Conservation (phyloP, 352 stramenopile species). For the Pythium rishiriense region DNA sequence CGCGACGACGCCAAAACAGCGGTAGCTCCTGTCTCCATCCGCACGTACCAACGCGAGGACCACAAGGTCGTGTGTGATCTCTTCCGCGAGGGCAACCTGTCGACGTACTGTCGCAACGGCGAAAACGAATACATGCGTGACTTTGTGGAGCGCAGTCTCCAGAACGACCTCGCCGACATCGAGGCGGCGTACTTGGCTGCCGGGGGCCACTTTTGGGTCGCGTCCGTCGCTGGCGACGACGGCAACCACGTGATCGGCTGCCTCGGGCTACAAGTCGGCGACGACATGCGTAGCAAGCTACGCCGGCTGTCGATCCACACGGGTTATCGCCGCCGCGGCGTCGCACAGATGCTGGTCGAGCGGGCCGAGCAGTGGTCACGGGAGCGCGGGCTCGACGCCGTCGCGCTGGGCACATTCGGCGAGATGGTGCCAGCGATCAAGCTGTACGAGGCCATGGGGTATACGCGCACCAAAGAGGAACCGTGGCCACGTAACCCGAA, state of each 20-base stretch:
- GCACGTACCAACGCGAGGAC: neutral
- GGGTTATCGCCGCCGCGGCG: slow-evolving; percentile 35
- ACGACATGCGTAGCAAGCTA: slow-evolving; percentile 35
- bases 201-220: slow-evolving; percentile 20
- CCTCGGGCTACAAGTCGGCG: slow-evolving; percentile 38
- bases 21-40: neutral
- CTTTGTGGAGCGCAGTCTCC: neutral
- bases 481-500: slow-evolving; percentile 32
- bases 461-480: slow-evolving; percentile 26
- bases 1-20: neutral
- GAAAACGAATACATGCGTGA: slow-evolving; percentile 1
- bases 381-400: slow-evolving; percentile 24
- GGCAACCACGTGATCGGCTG: slow-evolving; percentile 31
- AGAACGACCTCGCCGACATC: slow-evolving; percentile 6
- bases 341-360: slow-evolving; percentile 40
- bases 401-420: slow-evolving; percentile 39
- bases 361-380: slow-evolving; percentile 45
- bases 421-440: slow-evolving; percentile 26
- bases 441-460: slow-evolving; percentile 40
- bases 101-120: neutral
- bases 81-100: neutral
- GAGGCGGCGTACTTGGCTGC: slow-evolving; percentile 35
- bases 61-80: neutral
- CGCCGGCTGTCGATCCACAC: slow-evolving; percentile 44
- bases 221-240: slow-evolving; percentile 6